phyloP scores from a whole-genome alignment of 73 alveolate genomes.

The Paramecium tetraurelia region DNA sequence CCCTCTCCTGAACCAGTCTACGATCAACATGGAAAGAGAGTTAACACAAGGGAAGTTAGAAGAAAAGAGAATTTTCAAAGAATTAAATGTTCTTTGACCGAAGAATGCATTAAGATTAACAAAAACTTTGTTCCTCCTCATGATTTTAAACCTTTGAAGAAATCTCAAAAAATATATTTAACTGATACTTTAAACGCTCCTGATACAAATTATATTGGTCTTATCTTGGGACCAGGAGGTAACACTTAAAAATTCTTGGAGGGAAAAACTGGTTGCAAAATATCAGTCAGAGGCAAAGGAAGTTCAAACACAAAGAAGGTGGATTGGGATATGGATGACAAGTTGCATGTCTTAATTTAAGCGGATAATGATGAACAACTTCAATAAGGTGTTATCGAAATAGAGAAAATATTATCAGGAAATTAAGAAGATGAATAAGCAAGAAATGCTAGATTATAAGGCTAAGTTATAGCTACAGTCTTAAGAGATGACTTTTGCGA shows the following conservation, averaged over 20 bases:
- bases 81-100: slow-evolving; percentile 84
- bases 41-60: slow-evolving; percentile 91
- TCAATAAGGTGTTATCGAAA: slow-evolving; percentile 80
- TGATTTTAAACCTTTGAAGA: slow-evolving; percentile 95
- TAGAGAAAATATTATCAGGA: slow-evolving; percentile 85
- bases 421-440: slow-evolving; percentile 76
- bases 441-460: slow-evolving; percentile 55
- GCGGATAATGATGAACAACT: slow-evolving; percentile 89
- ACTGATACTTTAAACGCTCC: slow-evolving; percentile 82
- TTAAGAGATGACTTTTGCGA: slow-evolving; percentile 56
- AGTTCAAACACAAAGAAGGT: slow-evolving; percentile 75
- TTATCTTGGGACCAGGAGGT: slow-evolving; percentile 95
- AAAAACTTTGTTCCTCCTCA: slow-evolving; percentile 89
- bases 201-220: slow-evolving; percentile 76
- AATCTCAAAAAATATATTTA: slow-evolving; percentile 78
- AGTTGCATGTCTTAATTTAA: slow-evolving; percentile 85
- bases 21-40: slow-evolving; percentile 88
- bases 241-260: slow-evolving; percentile 87
- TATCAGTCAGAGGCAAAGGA: slow-evolving; percentile 94
- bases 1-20: slow-evolving; percentile 98
- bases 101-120: slow-evolving; percentile 85
- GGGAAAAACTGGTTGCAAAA: slow-evolving; percentile 87
- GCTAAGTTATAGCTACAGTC: slow-evolving; percentile 14
- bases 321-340: slow-evolving; percentile 85
- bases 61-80: slow-evolving; percentile 82